Percentiles rank a stretch among this genome's conserved stretches.
Conservation (phyloP, 495 filamentous ascomycete genomes). For the Hypoxylon fragiforme region DNA sequence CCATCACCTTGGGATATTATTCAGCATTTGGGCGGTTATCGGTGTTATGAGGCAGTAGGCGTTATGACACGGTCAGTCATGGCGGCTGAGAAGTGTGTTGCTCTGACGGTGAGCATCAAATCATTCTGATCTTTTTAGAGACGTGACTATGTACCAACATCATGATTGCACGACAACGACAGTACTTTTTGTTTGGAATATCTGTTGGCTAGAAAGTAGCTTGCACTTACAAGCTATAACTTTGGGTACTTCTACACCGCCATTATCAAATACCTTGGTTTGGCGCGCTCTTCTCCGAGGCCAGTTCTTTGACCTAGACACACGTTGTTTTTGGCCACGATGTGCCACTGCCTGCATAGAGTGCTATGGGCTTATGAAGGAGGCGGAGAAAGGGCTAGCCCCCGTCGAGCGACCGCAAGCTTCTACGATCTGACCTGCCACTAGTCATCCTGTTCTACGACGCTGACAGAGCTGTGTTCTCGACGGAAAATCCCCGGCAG, state of each 20-base stretch:
- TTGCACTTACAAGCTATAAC: constrained; percentile 9
- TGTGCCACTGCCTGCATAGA: constrained; percentile 1
- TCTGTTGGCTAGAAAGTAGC: constrained; percentile 24
- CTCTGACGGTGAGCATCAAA: constrained; percentile 11
- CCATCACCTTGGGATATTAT: constrained; percentile 1
- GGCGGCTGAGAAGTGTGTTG: not conserved
- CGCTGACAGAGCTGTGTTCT: constrained; percentile 3
- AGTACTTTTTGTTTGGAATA: constrained; percentile 8
- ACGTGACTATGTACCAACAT: constrained; percentile 22
- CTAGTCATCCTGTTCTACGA: not conserved
- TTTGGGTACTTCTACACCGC: constrained; percentile 16
- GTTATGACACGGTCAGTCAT: constrained; percentile 14
- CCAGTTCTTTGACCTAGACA: constrained; percentile 7
- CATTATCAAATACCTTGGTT: constrained; percentile 3
- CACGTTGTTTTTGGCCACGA: not conserved
- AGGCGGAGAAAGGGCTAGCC: constrained; percentile 20
- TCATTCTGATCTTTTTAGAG: constrained; percentile 20
- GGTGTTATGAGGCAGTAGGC: constrained; percentile 16
- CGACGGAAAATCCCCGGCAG: not conserved
- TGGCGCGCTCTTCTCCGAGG: not conserved
- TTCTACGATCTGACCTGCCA: not conserved
- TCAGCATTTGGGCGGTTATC: constrained; percentile 9
- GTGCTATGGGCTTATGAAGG: constrained; percentile 2
- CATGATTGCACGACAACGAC: constrained; percentile 23
- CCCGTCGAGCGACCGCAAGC: constrained; percentile 2